Base-by-base conservation (phyloP, 2,329 filamentous ascomycete genomes). In the Fusarium xyrophilum region DNA sequence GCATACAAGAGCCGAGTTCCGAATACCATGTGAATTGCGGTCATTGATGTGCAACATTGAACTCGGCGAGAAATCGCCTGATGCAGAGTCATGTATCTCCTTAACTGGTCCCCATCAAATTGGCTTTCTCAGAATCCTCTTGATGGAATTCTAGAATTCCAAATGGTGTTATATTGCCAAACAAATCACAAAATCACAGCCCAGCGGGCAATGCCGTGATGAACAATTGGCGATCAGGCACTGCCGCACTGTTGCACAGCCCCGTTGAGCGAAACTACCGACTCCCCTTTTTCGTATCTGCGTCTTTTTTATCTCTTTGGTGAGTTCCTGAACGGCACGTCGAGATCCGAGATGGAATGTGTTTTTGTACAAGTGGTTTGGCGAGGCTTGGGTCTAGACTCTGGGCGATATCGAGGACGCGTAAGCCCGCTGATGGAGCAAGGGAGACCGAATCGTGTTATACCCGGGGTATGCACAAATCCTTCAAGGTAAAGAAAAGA, bases 1-100 rank as follows among this genome's bases (percentile, higher is more conserved):
- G 38, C 28, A 27, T 43, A 25, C 19, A 32, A 54, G 38, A 54
- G 51, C 51, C 51, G 51, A 46, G 51, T 54, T 46, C 38, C 51
- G 51, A 46, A n/a, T 17, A 30, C 17, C 44, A 32, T 43, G 4
- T 19, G 3, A 11, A n/a, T 32, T 44, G 23, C 3, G 17, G 27
- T 17, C 7, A 25, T 53, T 44, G n/a, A 15, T 53, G 19, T 43
- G n/a, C n/a, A 30, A 11, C 5, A 5, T 2, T 1, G 21, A 27
- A 54, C 27, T 54, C n/a, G 21, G 51, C 21, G 7, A 25, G 5
- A 21, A 25, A 27, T 39, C 4, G 15, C 5, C 30, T 32, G 43
- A 50, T 15, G n/a, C n/a, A n/a, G n/a, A n/a, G n/a, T n/a, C n/a
- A n/a, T n/a, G 28, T 19, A 35, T 21, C 19, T 25, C 5, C 17